phyloP scores from a whole-genome alignment of 768 basidiomycete species.

The Filobasidium floriforme region DNA sequence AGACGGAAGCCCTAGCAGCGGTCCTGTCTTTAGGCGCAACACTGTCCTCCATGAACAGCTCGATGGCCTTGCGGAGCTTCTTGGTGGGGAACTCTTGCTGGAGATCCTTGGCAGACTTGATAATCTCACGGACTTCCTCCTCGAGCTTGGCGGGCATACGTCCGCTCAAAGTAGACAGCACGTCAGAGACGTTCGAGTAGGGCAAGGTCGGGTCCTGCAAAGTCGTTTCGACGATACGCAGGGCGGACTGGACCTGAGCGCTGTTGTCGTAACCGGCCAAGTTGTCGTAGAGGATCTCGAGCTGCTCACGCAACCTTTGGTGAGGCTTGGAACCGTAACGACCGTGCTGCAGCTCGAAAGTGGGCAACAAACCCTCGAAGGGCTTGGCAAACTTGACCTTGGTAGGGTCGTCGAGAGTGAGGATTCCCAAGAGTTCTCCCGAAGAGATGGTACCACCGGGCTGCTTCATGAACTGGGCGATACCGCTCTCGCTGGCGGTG shows the following conservation, averaged over 20 bases:
- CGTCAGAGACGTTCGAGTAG: conserved; percentile 72
- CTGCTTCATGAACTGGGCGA: conserved; percentile 93
- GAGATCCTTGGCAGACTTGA: conserved; percentile 69
- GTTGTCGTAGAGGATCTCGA: conserved; percentile 75
- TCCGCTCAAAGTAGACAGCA: conserved; percentile 79
- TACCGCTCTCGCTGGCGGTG: conserved; percentile 85
- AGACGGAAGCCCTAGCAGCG: conserved; percentile 68
- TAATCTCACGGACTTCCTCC: conserved; percentile 66
- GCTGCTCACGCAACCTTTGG: conserved; percentile 68
- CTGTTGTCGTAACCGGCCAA: conserved; percentile 96
- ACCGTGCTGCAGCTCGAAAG: conserved; percentile 69
- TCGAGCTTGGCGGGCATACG: conserved; percentile 90
- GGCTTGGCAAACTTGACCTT: conserved; percentile 98
- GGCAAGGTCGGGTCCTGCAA: conserved; percentile 80
- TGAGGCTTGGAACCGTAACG: conserved; percentile 83
- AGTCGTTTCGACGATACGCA: conserved; percentile 77
- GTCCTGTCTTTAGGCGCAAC: conserved; percentile 70
- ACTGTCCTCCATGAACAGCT: conserved; percentile 73
- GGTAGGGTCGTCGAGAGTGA: conserved; percentile 88
- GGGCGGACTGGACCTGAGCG: conserved; percentile 72
- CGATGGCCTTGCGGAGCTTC: conserved; percentile 76
- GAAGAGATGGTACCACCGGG: conserved; percentile 93
- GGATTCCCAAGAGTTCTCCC: conserved; percentile 93
- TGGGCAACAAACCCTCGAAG: conserved; percentile 85
- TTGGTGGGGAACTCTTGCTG: conserved; percentile 77